phyloP scores from a whole-genome alignment of 2,329 filamentous ascomycete genomes.

The Fusarium nygamai region DNA sequence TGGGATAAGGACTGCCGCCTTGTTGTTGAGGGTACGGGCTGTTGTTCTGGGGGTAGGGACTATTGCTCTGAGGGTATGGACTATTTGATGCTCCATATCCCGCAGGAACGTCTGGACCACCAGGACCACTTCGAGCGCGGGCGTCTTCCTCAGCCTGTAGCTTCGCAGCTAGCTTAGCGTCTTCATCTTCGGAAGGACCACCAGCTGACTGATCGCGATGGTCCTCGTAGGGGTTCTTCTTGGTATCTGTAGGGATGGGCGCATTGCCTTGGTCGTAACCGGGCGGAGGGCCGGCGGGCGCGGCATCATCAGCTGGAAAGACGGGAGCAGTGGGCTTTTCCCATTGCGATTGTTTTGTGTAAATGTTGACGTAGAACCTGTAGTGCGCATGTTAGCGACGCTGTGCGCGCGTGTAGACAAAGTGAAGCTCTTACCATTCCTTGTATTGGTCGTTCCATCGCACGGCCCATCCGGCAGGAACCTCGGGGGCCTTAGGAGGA shows the following conservation, averaged over 20 bases:
- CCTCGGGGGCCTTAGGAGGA: slow-evolving; percentile 71
- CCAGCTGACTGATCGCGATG: slow-evolving; percentile 44
- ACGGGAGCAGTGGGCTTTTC: slow-evolving; percentile 79
- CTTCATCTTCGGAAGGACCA: slow-evolving; percentile 63
- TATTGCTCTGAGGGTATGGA: slow-evolving; percentile 43
- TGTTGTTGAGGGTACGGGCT: slow-evolving; percentile 44
- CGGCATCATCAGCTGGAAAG: slow-evolving; percentile 57
- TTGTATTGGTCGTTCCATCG: slow-evolving; percentile 89
- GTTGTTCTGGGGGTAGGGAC: slow-evolving; percentile 43
- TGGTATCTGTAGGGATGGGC: slow-evolving; percentile 62
- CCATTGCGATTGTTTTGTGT: slow-evolving; percentile 92
- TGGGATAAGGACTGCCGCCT: slow-evolving; percentile 44
- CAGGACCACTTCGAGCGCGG: slow-evolving; percentile 54
- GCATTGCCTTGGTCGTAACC: slow-evolving; percentile 64
- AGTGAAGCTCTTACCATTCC: slow-evolving; percentile 70
- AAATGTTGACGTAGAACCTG: slow-evolving; percentile 91
- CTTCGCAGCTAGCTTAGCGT: slow-evolving; percentile 78
- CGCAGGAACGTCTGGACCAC: slow-evolving; percentile 46
- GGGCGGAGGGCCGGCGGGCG: slow-evolving; percentile 71
- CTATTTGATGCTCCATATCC: slow-evolving; percentile 46
- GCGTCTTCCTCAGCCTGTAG: slow-evolving; percentile 87
- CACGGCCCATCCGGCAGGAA: slow-evolving; percentile 77
- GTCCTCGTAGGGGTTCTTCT: slow-evolving; percentile 76
- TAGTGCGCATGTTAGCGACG: slow-evolving; percentile 18
- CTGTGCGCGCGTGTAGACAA: background rate